Percentiles rank a stretch among this genome's conserved stretches.
These are phyloP conservation scores for Uronychia setigera DNA, from an alignment of 73 alveolate genomes.

Conservation along the genomic window DNA sequence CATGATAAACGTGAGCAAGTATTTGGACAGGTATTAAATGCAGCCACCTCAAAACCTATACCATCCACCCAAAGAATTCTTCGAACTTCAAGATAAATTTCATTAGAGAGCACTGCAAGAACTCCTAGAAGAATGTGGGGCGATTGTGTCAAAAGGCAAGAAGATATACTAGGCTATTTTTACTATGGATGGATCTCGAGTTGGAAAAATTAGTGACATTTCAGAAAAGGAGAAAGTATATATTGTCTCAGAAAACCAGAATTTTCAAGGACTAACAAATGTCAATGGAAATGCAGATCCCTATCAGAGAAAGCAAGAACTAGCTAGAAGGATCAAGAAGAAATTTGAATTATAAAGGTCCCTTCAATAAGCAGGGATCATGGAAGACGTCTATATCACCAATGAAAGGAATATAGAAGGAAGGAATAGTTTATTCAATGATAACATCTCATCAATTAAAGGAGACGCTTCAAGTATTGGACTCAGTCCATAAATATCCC, in stretches of 20 bases:
- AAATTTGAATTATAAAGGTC: neutral
- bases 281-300: neutral
- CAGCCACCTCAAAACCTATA: conserved; percentile 31
- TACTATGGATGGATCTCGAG: neutral
- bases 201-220: neutral
- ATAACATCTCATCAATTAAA: no score
- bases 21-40: conserved; percentile 11
- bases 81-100: conserved; percentile 11
- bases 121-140: conserved; percentile 13
- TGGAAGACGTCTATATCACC: no score
- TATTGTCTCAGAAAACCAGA: neutral
- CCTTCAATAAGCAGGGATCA: no score
- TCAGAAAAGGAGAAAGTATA: neutral
- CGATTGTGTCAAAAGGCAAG: neutral
- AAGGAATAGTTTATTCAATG: no score
- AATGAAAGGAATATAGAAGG: no score
- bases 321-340: neutral
- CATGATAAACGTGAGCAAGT: conserved; percentile 21
- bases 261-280: neutral
- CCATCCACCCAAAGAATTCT: conserved; percentile 32
- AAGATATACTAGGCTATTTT: neutral
- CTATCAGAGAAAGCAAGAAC: neutral
- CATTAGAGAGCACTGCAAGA: conserved; percentile 42
- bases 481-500: no score
- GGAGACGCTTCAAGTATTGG: no score